phyloP scores from a whole-genome alignment of 768 basidiomycete genomes.

The Suillus luteus region DNA sequence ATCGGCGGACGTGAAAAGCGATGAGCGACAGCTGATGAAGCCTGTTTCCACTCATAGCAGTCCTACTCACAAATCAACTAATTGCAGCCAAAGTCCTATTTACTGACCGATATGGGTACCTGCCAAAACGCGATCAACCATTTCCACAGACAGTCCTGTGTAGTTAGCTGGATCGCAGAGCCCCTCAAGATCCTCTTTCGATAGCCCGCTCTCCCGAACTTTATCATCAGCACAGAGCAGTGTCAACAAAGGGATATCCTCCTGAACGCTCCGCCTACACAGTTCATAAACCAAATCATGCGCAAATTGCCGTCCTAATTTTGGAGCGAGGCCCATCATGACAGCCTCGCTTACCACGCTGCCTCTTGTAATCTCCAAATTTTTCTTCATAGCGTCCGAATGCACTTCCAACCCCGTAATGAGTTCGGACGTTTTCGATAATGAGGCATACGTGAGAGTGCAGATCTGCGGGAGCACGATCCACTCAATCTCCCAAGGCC shows the following conservation, averaged over 20 bases:
- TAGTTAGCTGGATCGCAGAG: conserved; percentile 44
- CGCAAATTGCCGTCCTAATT: conserved; percentile 45
- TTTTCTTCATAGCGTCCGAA: conserved; percentile 41
- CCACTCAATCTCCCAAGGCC: conserved; percentile 56
- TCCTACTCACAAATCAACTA: neutral
- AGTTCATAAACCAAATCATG: conserved; percentile 48
- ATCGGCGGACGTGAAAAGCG: neutral
- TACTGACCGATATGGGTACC: neutral
- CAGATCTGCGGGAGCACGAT: conserved; percentile 47
- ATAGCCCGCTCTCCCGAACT: conserved; percentile 28
- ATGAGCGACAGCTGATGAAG: neutral
- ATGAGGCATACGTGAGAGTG: conserved; percentile 42
- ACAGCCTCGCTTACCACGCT: conserved; percentile 47
- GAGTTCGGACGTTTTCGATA: conserved; percentile 39
- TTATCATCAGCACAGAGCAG: conserved; percentile 32
- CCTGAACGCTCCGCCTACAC: conserved; percentile 33
- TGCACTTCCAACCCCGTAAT: conserved; percentile 44
- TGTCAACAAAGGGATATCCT: conserved; percentile 35
- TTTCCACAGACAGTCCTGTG: conserved; percentile 36
- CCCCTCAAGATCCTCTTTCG: conserved; percentile 27
- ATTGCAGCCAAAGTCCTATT: neutral
- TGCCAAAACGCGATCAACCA: conserved; percentile 25
- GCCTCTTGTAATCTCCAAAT: conserved; percentile 41
- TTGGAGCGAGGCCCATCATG: conserved; percentile 48
- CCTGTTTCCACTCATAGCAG: neutral